phyloP scores from a whole-genome alignment of 139 green algal species.

The Yamagishiella unicocca region DNA sequence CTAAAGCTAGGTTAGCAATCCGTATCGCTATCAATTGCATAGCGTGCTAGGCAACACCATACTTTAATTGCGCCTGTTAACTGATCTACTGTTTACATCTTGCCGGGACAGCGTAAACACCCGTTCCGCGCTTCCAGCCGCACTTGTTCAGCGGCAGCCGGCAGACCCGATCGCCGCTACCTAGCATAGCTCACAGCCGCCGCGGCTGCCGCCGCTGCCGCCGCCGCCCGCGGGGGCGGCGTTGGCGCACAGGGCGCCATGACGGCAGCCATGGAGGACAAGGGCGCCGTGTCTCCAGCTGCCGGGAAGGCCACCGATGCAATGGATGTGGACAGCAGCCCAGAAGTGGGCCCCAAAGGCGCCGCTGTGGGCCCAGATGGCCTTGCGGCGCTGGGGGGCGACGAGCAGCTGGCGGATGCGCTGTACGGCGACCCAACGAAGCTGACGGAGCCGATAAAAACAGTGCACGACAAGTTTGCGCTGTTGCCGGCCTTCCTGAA shows the following conservation, averaged over 20 bases:
- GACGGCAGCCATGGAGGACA: background rate
- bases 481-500: conserved; percentile 95
- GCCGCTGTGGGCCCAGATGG: background rate
- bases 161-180: too few species aligned
- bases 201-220: background rate
- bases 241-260: background rate
- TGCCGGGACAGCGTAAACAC: too few species aligned
- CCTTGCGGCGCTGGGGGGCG: conserved; percentile 17
- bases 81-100: too few species aligned
- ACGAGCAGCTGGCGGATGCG: conserved; percentile 72
- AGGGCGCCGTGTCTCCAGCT: background rate
- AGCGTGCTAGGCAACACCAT: too few species aligned
- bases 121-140: too few species aligned
- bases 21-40: too few species aligned
- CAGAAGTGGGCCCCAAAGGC: background rate
- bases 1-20: too few species aligned
- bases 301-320: background rate
- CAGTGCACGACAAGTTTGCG: conserved; percentile 93
- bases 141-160: too few species aligned
- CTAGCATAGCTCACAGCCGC: background rate
- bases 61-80: too few species aligned
- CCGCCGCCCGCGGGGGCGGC: conserved; percentile 9
- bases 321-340: conserved; percentile 29
- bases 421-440: conserved; percentile 69
- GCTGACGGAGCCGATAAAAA: conserved; percentile 85